Base-by-base conservation (phyloP, 2,329 filamentous ascomycete species). In the Monilinia fructigena region DNA sequence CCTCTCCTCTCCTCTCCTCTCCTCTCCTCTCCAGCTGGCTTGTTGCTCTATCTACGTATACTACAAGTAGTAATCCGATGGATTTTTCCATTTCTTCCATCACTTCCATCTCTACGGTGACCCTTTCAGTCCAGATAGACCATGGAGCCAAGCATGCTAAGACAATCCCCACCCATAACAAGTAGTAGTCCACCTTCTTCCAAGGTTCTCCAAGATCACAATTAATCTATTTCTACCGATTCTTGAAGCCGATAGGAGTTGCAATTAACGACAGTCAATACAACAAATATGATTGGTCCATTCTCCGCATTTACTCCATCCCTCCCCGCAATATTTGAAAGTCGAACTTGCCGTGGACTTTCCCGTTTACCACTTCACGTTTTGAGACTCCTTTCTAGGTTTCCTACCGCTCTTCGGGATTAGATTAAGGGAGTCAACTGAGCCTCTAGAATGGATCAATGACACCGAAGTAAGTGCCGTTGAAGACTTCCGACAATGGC, bases 171-270 rank as follows among this genome's bases (percentile, higher is more conserved):
- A 45, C 31, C 4, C 28, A 28, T 35, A 35, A 35, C 31, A 6
- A 35, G 4, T 35, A 35, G 4, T 35, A 45, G 2, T 54, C 60
- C 60, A 63, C 60, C 60, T 63, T 59, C 55, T 47, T 35, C 28
- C 28, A 28, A 28, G 28, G 28, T 28, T 28, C 31, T 35, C 26
- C 45, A 40, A 52, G 31, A n/a, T 62, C 16, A 40, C 26, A 62
- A 20, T 14, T 5, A 35, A 35, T 35, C 5, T 20, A 35, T 20
- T 20, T 56, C 53, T 70, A 67, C 69, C 69, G 69, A 61, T 26
- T 56, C 48, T 63, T 31, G 59, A 58, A 67, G 63, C 67, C 67
- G 67, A 64, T 31, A 47, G 26, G 48, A 40, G 23, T 52, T 67
- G 40, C 52, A 54, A 42, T 23, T 64, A 38, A 23, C 55, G 48